Base-by-base conservation (phyloP, 805 yeast genomes). In the Metahyphopichia silvanorum region DNA sequence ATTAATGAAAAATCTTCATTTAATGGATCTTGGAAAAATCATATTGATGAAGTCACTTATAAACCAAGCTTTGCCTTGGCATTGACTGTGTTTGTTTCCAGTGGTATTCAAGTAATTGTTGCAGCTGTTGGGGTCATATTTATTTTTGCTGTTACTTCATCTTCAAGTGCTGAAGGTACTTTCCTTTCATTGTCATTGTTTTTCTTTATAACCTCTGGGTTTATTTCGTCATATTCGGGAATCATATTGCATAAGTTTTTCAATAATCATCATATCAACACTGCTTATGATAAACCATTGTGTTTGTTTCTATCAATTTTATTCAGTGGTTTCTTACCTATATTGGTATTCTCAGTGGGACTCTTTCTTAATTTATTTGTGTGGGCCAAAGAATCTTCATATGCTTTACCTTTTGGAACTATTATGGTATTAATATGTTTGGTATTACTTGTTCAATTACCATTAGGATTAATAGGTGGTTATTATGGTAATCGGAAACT, bases 391-490 rank as follows among this genome's bases (percentile, higher is more conserved):
- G 81, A 80, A 40, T 79, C 93, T 1, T 79, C 93, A 1, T 66
- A 73, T 31, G 88, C 91, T 0, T 63, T 86, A 27, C 95, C 95
- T 10, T 82, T 86, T 44, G 82, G 86, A 5, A 81, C 94, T 0
- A 70, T 86, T 14, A 57, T 82, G 6, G 69, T 76, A 1, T 54
- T 86, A 26, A 53, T 83, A n/a, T 42, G 70, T 6, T 55, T 80
- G 32, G 82, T 85, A 55, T 66, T 81, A 26, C 47, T 81, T 10
- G 54, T 84, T n/a, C 84, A 85, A 45, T 66, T 85, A 8, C 95
- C 95, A 2, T 62, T 87, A 33, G 82, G 89, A 6, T 39, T 84
- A 8, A 39, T 82, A 25, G 96, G 95, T n/a, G 91, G 87, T 2
- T 57, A 60, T 19, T 42, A 70, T 32, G 72, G 76, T 5, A 76